Percentiles rank a stretch among this genome's conserved stretches.
Evolutionary conservation across 2,329 filamentous ascomycete genomes (phyloP).

Genomic region (Xylaria sp.): DNA sequence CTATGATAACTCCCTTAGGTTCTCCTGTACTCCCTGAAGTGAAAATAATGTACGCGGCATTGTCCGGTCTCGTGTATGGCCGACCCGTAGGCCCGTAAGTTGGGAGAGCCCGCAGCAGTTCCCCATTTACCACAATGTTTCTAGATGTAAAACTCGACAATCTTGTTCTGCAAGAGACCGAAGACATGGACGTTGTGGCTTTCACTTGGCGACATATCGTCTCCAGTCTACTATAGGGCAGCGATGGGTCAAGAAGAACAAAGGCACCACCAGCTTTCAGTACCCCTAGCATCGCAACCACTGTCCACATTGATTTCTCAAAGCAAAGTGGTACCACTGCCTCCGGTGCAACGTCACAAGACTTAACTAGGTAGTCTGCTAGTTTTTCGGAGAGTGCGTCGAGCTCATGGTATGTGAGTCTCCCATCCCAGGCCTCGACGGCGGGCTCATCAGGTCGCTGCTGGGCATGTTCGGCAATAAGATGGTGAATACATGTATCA

Average conservation of each 20-base stretch:
- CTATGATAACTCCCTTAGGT: background rate
- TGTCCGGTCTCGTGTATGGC: background rate
- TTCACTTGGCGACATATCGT: slow-evolving; percentile 11
- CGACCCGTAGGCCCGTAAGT: background rate
- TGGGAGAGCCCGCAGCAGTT: background rate
- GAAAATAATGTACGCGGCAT: background rate
- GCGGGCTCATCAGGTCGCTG: background rate
- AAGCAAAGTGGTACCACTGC: background rate
- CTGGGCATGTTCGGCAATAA: background rate
- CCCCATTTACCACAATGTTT: background rate
- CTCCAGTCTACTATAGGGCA: slow-evolving; percentile 3
- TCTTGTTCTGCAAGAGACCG: background rate
- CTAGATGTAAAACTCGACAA: background rate
- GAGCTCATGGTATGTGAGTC: background rate
- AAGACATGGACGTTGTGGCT: slow-evolving; percentile 3
- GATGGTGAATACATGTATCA: background rate
- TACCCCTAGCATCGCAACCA: background rate
- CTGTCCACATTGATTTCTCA: background rate
- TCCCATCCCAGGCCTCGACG: background rate
- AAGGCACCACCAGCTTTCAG: background rate
- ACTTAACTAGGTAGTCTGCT: too few species aligned
- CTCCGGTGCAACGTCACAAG: background rate
- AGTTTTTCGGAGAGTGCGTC: background rate
- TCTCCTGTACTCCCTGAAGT: background rate
- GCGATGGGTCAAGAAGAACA: slow-evolving; percentile 5